phyloP scores from a whole-genome alignment of 306 rosid species.

The Inga leiocalycina region DNA sequence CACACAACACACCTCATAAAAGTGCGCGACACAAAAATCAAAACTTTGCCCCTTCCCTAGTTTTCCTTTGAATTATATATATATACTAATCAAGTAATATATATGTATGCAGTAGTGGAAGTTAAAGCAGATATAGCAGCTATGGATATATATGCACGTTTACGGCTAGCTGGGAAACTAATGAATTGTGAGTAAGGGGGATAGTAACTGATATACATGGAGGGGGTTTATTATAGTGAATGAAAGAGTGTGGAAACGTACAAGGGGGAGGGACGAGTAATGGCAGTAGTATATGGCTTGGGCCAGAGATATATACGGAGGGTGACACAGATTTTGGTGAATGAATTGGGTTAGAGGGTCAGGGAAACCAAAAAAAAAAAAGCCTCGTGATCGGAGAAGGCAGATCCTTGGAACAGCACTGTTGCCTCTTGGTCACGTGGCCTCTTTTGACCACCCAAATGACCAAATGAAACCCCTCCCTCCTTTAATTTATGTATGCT shows the following conservation, averaged over 20 bases:
- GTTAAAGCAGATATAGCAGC: background rate
- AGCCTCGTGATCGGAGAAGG: slow-evolving; percentile 99
- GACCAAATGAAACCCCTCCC: slow-evolving; percentile 35
- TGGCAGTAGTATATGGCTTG: background rate
- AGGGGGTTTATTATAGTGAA: background rate
- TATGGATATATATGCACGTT: background rate
- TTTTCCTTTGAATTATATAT: background rate
- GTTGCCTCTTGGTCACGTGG: slow-evolving; percentile 95
- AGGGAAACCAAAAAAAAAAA: background rate
- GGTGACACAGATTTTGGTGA: slow-evolving; percentile 52
- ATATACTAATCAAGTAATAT: background rate
- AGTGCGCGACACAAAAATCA: slow-evolving; percentile 7
- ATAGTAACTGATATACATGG: background rate
- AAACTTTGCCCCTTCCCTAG: background rate
- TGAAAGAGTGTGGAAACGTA: background rate
- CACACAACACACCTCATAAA: background rate
- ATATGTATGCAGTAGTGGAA: background rate
- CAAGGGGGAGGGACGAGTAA: background rate
- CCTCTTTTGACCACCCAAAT: slow-evolving; percentile 80
- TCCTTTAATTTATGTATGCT: background rate
- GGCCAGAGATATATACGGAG: background rate
- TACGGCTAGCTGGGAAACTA: background rate
- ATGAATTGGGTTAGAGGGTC: slow-evolving; percentile 44
- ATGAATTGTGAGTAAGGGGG: background rate
- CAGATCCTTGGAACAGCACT: slow-evolving; percentile 89